A percentile compares a stretch with the other conserved stretches of the same genome.
phyloP scores from a whole-genome alignment of 768 basidiomycete genomes.

The Scleroderma bovista region DNA sequence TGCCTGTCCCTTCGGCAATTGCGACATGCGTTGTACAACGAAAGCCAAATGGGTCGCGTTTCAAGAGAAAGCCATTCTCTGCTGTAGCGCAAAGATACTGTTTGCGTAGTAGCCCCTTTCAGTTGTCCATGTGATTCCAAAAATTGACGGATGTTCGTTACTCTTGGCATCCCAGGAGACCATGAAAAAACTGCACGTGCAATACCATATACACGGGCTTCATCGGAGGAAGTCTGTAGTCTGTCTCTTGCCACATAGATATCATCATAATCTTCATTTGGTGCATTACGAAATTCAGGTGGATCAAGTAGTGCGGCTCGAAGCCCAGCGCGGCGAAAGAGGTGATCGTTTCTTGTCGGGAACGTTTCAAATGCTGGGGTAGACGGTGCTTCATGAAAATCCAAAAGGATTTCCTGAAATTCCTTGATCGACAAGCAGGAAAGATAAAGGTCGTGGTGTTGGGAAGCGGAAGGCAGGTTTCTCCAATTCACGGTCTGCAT shows the following conservation, averaged over 20 bases:
- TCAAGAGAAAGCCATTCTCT: constrained; percentile 22
- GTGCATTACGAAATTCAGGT: neutral
- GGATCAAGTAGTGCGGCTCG: constrained; percentile 11
- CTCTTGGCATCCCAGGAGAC: neutral
- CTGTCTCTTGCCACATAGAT: constrained; percentile 7
- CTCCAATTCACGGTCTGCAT: constrained; percentile 36
- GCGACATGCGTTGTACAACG: constrained; percentile 24
- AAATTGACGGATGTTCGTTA: constrained; percentile 3
- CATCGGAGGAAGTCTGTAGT: neutral
- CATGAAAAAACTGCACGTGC: constrained; percentile 6
- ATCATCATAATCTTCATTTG: neutral
- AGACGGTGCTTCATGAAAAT: constrained; percentile 4
- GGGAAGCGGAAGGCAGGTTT: constrained; percentile 18
- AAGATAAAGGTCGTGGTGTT: constrained; percentile 22
- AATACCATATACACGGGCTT: constrained; percentile 14
- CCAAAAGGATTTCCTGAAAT: constrained; percentile 5
- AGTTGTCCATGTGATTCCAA: neutral
- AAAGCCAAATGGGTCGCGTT: constrained; percentile 21
- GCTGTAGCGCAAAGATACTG: constrained; percentile 16
- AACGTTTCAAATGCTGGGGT: constrained; percentile 6
- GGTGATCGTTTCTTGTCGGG: constrained; percentile 5
- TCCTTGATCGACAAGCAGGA: constrained; percentile 22
- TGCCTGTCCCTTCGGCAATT: constrained; percentile 1
- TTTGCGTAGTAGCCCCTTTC: constrained; percentile 1
- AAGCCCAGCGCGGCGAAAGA: constrained; percentile 11